Conservation (phyloP, 352 stramenopile genomes). For the Globisporangium yorkense region DNA sequence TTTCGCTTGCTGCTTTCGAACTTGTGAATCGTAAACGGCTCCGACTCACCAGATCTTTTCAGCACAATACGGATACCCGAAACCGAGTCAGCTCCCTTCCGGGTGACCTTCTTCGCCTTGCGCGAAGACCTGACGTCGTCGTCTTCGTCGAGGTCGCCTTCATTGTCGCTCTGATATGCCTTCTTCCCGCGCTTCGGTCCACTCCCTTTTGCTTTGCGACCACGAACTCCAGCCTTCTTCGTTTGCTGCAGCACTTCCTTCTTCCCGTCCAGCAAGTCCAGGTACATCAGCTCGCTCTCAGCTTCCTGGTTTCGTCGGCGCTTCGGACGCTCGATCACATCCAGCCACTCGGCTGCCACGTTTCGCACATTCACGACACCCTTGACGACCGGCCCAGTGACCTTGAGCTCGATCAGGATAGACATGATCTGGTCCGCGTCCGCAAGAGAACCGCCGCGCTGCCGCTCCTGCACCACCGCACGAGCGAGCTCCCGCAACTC, state of each 20-base stretch:
- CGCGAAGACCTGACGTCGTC: conserved; percentile 19
- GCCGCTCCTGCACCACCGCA: conserved; percentile 77
- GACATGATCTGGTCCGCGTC: conserved; percentile 83
- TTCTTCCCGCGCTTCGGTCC: conserved; percentile 29
- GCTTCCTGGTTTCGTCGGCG: conserved; percentile 78
- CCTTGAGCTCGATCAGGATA: conserved; percentile 86
- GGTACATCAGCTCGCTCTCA: conserved; percentile 83
- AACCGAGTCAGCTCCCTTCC: conserved; percentile 7
- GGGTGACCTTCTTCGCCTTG: conserved; percentile 4
- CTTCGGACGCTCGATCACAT: conserved; percentile 85
- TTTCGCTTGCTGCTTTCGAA: conserved; percentile 31
- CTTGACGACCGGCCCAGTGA: conserved; percentile 74
- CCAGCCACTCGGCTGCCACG: conserved; percentile 75
- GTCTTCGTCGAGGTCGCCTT: conserved; percentile 35
- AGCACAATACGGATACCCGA: conserved; percentile 39
- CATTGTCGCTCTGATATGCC: conserved; percentile 43
- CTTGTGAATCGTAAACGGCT: conserved; percentile 32
- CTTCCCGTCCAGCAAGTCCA: conserved; percentile 74
- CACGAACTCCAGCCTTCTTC: conserved; percentile 23
- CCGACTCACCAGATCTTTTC: conserved; percentile 13
- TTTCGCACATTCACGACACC: conserved; percentile 66
- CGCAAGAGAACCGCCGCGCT: conserved; percentile 74
- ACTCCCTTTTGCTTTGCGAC: conserved; percentile 34
- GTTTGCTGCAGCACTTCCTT: conserved; percentile 38
- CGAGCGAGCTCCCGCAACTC: conserved; percentile 74